Percentiles rank a stretch among this genome's conserved stretches.
These are phyloP conservation scores for Cladophialophora exuberans DNA, from an alignment of 2,329 filamentous ascomycete genomes.

Conservation along the genomic window DNA sequence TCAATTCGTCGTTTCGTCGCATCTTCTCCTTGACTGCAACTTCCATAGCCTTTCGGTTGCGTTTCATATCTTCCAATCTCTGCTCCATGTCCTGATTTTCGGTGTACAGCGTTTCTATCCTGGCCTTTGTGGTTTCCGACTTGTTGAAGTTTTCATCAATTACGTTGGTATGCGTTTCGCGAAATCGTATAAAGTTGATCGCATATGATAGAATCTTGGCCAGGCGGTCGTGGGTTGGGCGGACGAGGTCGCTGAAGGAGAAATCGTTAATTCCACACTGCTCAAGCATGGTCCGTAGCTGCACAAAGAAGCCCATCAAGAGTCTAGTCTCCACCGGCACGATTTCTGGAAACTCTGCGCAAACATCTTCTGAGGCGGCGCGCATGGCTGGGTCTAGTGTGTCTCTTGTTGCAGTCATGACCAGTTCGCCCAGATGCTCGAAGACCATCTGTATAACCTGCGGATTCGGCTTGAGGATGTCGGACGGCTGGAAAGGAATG, in stretches of 20 bases:
- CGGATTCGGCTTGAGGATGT: slow-evolving; percentile 91
- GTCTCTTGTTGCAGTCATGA: slow-evolving; percentile 91
- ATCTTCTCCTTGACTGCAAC: slow-evolving; percentile 81
- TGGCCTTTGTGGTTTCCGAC: slow-evolving; percentile 79
- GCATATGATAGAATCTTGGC: slow-evolving; percentile 96
- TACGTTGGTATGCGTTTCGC: slow-evolving; percentile 84
- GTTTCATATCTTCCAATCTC: slow-evolving; percentile 77
- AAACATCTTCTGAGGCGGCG: slow-evolving; percentile 82
- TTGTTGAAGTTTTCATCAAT: slow-evolving; percentile 96
- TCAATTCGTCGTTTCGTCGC: slow-evolving; percentile 82
- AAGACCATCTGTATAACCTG: slow-evolving; percentile 96
- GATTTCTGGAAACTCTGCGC: slow-evolving; percentile 80
- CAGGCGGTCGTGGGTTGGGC: slow-evolving; percentile 84
- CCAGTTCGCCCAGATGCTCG: slow-evolving; percentile 93
- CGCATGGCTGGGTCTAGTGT: slow-evolving; percentile 94
- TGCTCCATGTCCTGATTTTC: slow-evolving; percentile 87
- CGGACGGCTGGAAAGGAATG: slow-evolving; percentile 80
- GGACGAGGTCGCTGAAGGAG: slow-evolving; percentile 87
- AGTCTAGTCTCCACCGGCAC: slow-evolving; percentile 86
- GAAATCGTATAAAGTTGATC: slow-evolving; percentile 98
- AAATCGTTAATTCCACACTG: slow-evolving; percentile 94
- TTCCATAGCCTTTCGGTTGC: slow-evolving; percentile 79
- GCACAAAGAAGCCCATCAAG: slow-evolving; percentile 93
- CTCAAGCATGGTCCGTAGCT: slow-evolving; percentile 74
- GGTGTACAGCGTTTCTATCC: slow-evolving; percentile 81